phyloP scores from a whole-genome alignment of 1,284 basidiomycete species.

The Austroboletus sp. region DNA sequence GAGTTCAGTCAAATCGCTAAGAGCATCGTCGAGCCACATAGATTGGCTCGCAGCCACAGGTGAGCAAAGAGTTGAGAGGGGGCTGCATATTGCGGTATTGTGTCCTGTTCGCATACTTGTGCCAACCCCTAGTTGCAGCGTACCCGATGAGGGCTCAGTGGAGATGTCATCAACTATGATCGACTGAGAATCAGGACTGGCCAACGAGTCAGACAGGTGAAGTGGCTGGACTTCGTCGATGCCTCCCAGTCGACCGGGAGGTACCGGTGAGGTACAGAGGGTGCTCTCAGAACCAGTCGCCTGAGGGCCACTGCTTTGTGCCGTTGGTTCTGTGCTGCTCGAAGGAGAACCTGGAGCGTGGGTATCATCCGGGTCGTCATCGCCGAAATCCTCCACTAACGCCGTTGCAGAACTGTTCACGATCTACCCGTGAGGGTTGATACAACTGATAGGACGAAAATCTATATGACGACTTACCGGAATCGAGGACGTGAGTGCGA shows the following conservation, averaged over 20 bases:
- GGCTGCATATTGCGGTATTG: neutral
- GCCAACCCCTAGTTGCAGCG: neutral
- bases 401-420: slow-evolving; percentile 12
- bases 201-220: neutral
- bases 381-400: slow-evolving; percentile 4
- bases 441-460: neutral
- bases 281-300: neutral
- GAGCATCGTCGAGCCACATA: slow-evolving; percentile 11
- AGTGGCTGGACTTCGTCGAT: neutral
- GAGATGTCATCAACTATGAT: slow-evolving; percentile 1
- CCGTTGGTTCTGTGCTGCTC: neutral
- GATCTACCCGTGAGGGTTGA: slow-evolving; percentile 15
- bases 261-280: neutral
- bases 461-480: slow-evolving; percentile 20
- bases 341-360: slow-evolving; percentile 1
- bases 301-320: neutral
- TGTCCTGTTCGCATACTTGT: neutral
- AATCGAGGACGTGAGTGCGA: slow-evolving; percentile 15
- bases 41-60: neutral
- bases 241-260: neutral
- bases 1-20: slow-evolving; percentile 30
- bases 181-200: neutral
- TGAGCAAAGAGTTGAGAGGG: neutral
- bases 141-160: neutral
- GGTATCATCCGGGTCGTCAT: slow-evolving; percentile 4